Conservation (phyloP, 2,329 filamentous ascomycete species). For the Blastomyces parvus region DNA sequence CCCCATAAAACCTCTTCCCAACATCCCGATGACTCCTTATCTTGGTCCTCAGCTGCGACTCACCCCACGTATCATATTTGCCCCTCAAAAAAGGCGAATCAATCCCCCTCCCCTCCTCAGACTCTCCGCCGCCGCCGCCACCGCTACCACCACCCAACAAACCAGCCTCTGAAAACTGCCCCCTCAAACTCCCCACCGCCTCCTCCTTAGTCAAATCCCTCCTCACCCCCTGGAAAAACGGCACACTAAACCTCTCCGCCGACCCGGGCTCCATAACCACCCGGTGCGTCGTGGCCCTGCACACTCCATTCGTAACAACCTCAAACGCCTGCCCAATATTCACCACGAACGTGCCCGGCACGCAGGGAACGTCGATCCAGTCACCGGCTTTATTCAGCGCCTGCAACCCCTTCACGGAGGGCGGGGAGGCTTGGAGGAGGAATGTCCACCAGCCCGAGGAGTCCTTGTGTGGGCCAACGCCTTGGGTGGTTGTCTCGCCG, state of each 20-base stretch:
- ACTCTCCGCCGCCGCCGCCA: slow-evolving; percentile 22
- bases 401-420: slow-evolving; percentile 38
- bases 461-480: slow-evolving; percentile 54
- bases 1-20: slow-evolving; percentile 39
- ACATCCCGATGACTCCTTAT: slow-evolving; percentile 44
- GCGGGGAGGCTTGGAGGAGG: slow-evolving; percentile 49
- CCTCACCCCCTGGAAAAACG: slow-evolving; percentile 44
- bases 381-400: slow-evolving; percentile 34
- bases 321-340: slow-evolving; percentile 38
- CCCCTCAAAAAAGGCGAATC: slow-evolving; percentile 44
- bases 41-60: slow-evolving; percentile 47
- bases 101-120: slow-evolving; percentile 31
- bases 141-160: slow-evolving; percentile 7
- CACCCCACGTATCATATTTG: slow-evolving; percentile 47
- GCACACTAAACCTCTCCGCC: slow-evolving; percentile 34
- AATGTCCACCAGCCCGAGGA: slow-evolving; percentile 58
- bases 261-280: slow-evolving; percentile 36
- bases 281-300: slow-evolving; percentile 36
- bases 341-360: slow-evolving; percentile 35
- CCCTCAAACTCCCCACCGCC: slow-evolving; percentile 32
- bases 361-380: slow-evolving; percentile 34
- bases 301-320: slow-evolving; percentile 37
- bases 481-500: slow-evolving; percentile 31
- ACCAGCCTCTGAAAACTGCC: slow-evolving; percentile 28
- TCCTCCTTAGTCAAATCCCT: slow-evolving; percentile 38